phyloP scores from a whole-genome alignment of 768 basidiomycete genomes.

The Favolaschia claudopus region DNA sequence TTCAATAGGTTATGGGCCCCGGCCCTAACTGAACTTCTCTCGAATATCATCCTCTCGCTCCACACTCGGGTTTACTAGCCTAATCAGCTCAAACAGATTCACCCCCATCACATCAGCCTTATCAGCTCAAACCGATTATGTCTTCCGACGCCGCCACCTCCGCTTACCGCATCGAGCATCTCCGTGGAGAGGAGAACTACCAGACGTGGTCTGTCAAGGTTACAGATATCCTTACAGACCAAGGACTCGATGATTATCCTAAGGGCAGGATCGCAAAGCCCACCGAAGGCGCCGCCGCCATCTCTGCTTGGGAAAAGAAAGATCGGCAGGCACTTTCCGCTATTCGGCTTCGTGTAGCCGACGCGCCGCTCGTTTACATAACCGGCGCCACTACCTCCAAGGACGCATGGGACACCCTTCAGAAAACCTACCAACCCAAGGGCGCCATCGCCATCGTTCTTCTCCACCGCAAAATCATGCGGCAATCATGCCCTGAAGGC shows the following conservation, averaged over 20 bases:
- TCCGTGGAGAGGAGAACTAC: constrained; percentile 27
- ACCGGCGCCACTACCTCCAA: constrained; percentile 29
- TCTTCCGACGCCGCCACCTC: constrained; percentile 10
- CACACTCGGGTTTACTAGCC: neutral
- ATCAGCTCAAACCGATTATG: too few species aligned
- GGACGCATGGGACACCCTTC: constrained; percentile 38
- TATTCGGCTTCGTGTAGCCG: constrained; percentile 32
- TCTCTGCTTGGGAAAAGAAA: constrained; percentile 20
- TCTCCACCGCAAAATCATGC: constrained; percentile 34
- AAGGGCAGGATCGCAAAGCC: neutral
- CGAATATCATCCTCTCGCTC: neutral
- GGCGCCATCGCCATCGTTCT: constrained; percentile 38
- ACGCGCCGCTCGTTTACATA: constrained; percentile 36
- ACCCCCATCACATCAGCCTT: neutral
- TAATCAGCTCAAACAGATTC: constrained; percentile 4
- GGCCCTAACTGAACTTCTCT: constrained; percentile 2
- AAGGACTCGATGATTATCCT: constrained; percentile 13
- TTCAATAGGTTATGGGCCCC: neutral
- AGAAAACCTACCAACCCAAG: constrained; percentile 33
- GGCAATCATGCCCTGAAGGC: constrained; percentile 36
- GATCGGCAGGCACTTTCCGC: constrained; percentile 38
- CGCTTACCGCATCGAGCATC: constrained; percentile 22
- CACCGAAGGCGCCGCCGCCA: neutral
- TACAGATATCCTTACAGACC: constrained; percentile 29
- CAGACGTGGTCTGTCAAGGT: constrained; percentile 19